Percentiles rank a stretch among this genome's conserved stretches.
Conservation (phyloP, 164 flowering plant genomes). For the Liquidambar formosana region DNA sequence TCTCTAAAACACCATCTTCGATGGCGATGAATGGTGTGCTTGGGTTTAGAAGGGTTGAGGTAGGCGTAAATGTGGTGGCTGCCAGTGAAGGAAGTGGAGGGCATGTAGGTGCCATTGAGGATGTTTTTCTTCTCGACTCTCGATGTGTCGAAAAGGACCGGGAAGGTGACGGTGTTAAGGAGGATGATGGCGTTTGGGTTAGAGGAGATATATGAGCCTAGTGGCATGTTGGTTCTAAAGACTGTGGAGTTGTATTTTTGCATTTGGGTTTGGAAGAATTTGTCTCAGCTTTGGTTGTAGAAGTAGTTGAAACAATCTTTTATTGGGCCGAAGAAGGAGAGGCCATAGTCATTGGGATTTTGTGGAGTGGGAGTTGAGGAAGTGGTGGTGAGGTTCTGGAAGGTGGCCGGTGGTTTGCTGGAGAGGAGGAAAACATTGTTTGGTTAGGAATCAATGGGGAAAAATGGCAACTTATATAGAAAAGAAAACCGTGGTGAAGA, state of each 20-base stretch:
- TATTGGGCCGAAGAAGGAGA: conserved; percentile 32
- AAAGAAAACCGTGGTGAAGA: no score
- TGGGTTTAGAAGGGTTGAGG: conserved; percentile 40
- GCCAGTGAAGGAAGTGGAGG: conserved; percentile 40
- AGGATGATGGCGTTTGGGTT: conserved; percentile 35
- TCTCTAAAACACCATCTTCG: conserved; percentile 18
- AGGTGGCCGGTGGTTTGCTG: no score
- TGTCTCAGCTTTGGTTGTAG: conserved; percentile 40
- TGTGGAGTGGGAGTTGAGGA: no score
- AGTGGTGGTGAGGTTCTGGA: no score
- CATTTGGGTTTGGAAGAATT: conserved; percentile 31
- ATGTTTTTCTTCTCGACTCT: conserved; percentile 43
- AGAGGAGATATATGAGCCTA: conserved; percentile 36
- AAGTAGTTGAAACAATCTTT: conserved; percentile 41
- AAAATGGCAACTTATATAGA: no score
- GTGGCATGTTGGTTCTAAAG: conserved; percentile 45
- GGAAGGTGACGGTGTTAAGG: conserved; percentile 40
- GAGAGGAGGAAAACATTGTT: no score
- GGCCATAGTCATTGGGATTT: conserved; percentile 46
- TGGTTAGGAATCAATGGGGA: no score
- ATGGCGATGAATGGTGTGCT: conserved; percentile 22
- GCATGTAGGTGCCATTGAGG: conserved; percentile 43
- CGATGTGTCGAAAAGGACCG: conserved; percentile 42
- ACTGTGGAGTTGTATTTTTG: conserved; percentile 37
- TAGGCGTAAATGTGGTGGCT: conserved; percentile 31